Evolutionary conservation across 768 basidiomycete genomes (phyloP), one percentile per base, ranked within the genome.

Genomic region (Mrakia blollopis): DNA sequence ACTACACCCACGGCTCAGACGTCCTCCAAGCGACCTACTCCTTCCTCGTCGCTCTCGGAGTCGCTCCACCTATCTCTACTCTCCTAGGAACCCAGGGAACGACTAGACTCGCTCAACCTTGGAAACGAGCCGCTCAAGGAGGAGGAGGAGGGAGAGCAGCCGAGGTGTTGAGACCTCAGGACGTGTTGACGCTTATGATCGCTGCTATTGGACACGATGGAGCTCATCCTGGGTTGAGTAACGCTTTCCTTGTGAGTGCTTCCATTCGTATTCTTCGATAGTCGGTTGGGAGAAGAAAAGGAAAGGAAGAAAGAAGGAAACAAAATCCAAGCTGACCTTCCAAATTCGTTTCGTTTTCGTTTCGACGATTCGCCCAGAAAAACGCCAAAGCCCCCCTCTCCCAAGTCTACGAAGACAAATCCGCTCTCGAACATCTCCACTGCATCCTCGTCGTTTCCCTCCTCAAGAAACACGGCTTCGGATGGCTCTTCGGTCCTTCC

Each of bases 161-260:
- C 78, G 72, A 84, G 73, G 80, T 86, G 1, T 73, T 87, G 57
- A 74, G 85, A 14, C 88, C 89, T 30, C 86, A 88, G 73, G 95
- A 98, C 81, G 84, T 98, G 21, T 91, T 98, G 80, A 88, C 91
- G 1, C 84, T 98, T 18, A 91, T 91, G 80, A 86, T 99, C 74
- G 94, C 93, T 1, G 95, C 95, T 60, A 93, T 99, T 80, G 97
- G 97, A 0, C 97, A 99, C 82, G 97, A 99, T 83, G 94, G 94
- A 25, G 96, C 93, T 0, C 97, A 99, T 84, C 97, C 97, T 0
- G 97, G 97, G 0, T 88, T 98, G 76, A 92, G 91, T 37, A 98
- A 98, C 82, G 85, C 89, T 23, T 98, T 98, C 85, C 92, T 98
- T 91, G 94, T 93, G 81, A 83, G 89, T 87, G 69, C 61, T 63